These are phyloP conservation scores for Fusarium citri DNA, from an alignment of 2,329 filamentous ascomycete species.

Conservation along the genomic window DNA sequence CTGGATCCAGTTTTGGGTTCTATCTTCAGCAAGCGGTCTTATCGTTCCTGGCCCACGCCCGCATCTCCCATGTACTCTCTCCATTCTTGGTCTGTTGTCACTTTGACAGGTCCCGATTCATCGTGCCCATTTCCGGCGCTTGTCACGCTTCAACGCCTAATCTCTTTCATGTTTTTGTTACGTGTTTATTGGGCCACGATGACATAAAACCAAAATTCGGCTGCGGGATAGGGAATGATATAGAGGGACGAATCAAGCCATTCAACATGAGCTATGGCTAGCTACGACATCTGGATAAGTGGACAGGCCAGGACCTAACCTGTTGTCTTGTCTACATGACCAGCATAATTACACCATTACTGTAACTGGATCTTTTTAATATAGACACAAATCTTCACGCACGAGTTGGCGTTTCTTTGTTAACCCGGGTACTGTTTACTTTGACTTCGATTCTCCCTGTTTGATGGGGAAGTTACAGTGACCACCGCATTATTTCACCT, in stretches of 20 bases:
- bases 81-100: neutral
- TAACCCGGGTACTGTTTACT: neutral
- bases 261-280: slow-evolving; percentile 53
- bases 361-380: slow-evolving; percentile 16
- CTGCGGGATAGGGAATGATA: slow-evolving; percentile 41
- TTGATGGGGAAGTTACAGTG: neutral
- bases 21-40: slow-evolving; percentile 26
- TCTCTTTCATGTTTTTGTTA: slow-evolving; percentile 6
- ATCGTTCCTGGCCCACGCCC: slow-evolving; percentile 17
- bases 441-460: neutral
- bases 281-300: slow-evolving; percentile 26
- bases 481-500: slow-evolving; percentile 3
- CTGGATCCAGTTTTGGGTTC: slow-evolving; percentile 22
- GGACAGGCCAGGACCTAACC: slow-evolving; percentile 15
- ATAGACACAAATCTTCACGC: slow-evolving; percentile 13
- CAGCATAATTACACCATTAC: slow-evolving; percentile 22
- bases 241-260: slow-evolving; percentile 39
- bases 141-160: neutral
- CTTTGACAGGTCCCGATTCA: neutral
- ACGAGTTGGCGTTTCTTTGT: neutral
- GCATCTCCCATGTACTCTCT: neutral
- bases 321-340: slow-evolving; percentile 16
- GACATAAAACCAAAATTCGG: slow-evolving; percentile 44
- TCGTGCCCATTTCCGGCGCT: slow-evolving; percentile 2
- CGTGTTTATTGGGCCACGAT: slow-evolving; percentile 30